phyloP scores from a whole-genome alignment of 2,329 filamentous ascomycete genomes.

The Cytospora paraplurivora region DNA sequence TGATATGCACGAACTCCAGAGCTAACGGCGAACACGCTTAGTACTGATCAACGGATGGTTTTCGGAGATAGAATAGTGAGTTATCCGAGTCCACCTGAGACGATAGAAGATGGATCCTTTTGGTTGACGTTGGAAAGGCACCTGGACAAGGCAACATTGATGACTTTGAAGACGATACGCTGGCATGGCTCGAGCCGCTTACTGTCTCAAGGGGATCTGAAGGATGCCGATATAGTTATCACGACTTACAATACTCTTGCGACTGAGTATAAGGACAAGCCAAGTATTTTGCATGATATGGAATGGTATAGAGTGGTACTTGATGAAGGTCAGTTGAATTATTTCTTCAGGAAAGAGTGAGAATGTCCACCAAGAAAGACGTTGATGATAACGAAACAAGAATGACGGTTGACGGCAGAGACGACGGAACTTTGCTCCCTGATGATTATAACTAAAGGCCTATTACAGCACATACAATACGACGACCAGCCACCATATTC shows the following conservation, averaged over 20 bases:
- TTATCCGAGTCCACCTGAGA: background rate
- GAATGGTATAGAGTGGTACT: conserved; percentile 47
- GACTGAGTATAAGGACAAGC: conserved; percentile 37
- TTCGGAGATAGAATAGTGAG: conserved; percentile 16
- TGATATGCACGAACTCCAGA: background rate
- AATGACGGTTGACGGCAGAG: too few relatives aligned
- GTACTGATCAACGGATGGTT: background rate
- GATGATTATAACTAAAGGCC: too few relatives aligned
- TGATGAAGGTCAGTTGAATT: conserved; percentile 45
- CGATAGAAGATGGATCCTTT: background rate
- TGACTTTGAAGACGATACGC: conserved; percentile 36
- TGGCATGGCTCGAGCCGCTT: conserved; percentile 43
- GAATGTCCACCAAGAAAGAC: too few relatives aligned
- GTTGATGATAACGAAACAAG: too few relatives aligned
- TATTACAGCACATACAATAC: conserved; percentile 50
- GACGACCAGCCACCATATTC: conserved; percentile 48
- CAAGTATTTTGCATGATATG: conserved; percentile 38
- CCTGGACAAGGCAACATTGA: conserved; percentile 29
- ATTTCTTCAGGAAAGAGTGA: background rate
- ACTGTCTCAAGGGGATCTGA: conserved; percentile 33
- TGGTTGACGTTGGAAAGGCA: conserved; percentile 36
- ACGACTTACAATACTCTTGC: conserved; percentile 52
- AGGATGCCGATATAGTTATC: conserved; percentile 45
- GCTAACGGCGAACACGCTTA: background rate
- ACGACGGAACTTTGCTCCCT: too few relatives aligned